Conservation (phyloP, 2,329 filamentous ascomycete genomes). For the Purpureocillium lavendulum region DNA sequence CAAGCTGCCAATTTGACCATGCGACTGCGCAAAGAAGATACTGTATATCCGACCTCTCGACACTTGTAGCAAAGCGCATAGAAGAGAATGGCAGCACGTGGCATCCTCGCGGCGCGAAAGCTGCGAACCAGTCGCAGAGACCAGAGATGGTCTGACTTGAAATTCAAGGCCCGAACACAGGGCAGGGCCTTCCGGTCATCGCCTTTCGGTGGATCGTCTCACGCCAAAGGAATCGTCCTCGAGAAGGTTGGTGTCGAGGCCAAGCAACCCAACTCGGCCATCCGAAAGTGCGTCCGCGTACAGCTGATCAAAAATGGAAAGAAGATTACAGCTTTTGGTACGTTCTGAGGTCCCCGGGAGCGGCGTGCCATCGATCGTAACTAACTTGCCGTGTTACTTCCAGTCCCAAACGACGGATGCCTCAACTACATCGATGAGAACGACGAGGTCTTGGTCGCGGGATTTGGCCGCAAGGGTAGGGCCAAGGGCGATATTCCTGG, state of each 20-base stretch:
- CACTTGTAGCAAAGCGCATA: too few species aligned
- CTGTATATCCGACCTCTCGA: too few species aligned
- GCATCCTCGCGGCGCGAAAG: constrained; percentile 99
- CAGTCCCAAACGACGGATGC: constrained; percentile 99
- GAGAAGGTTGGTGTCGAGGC: constrained; percentile 99
- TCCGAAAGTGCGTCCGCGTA: constrained; percentile 98
- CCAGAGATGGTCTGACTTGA: constrained; percentile 93
- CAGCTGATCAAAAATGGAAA: constrained; percentile 99
- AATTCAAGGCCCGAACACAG: constrained; percentile 99
- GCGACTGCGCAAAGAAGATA: too few species aligned
- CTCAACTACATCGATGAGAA: constrained; percentile 99
- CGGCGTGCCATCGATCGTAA: constrained; percentile 10
- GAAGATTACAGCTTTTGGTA: constrained; percentile 99
- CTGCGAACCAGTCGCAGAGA: constrained; percentile 96
- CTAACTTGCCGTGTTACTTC: constrained; percentile 12
- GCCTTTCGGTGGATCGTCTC: constrained; percentile 97
- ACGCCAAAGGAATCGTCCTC: constrained; percentile 99
- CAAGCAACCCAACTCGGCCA: constrained; percentile 99
- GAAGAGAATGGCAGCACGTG: constrained; percentile 49
- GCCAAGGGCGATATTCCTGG: constrained; percentile 99
- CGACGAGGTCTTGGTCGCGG: constrained; percentile 98
- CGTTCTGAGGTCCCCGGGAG: constrained; percentile 23
- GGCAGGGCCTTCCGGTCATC: constrained; percentile 99
- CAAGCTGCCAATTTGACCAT: too few species aligned
- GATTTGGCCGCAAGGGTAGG: constrained; percentile 99